Base-by-base conservation (phyloP, 345 rosid genomes). In the Psidium guajava region DNA sequence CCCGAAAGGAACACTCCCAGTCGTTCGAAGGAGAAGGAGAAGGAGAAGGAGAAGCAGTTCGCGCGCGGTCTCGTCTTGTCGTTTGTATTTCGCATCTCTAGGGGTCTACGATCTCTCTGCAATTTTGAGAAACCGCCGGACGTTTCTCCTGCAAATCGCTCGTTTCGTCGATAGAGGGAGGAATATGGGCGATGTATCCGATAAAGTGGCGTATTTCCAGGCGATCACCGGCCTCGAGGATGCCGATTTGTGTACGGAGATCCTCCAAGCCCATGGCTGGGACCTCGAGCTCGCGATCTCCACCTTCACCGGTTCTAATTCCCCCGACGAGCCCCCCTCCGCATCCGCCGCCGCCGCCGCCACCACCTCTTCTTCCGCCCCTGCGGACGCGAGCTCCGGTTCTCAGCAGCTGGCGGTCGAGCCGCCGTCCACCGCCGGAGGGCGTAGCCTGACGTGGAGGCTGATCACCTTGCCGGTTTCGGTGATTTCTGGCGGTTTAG, bases 281-380 rank as follows among this genome's bases (percentile, higher is more conserved):
- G 99, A 98, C 94, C 92, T 98, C 27, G 99, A 98, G 87, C 99
- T 96, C 84, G 99, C 99, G 84, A 90, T 98, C 94, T 93, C 98
- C 85, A 91, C 99, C 20, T 93, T 96, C 91, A 93, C 98, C 27
- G 89, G 93, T 55, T 69, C 86, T 28, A 81, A 85, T 85, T 87
- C 59, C 84, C 13, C 85, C 42, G 88, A 84, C 9, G 77, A 54
- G 16, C 69, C 81, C 75, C 20, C 81, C 82, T n/a, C 92, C 86
- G 82, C 91, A 28, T 54, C 54, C 54, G 5, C 82, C 84, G 11
- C 87, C 40, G 57, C 91, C 52, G 85, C 73, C 52, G 87, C 75
- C 4, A 40, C 92, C 75, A 40, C 92, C 75, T 81, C 89, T 49
- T 82, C 89, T 3, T 42, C 88, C 44, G 53, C 92, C 82, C 89